These are phyloP conservation scores for Thymus mandschuricus DNA, from an alignment of 257 asterid species.

Conservation along the genomic window DNA sequence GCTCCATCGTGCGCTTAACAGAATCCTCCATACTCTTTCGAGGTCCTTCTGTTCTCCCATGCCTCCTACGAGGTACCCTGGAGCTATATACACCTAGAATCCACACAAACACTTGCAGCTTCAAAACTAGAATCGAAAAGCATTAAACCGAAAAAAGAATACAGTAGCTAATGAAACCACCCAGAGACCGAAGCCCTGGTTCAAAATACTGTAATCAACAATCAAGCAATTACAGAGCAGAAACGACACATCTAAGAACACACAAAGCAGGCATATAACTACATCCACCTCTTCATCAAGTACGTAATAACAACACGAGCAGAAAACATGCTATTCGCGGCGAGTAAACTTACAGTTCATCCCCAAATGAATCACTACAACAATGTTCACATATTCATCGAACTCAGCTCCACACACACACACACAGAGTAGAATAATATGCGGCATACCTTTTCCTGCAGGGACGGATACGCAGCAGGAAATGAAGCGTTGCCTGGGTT, in stretches of 20 bases:
- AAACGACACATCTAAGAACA: constrained; percentile 9
- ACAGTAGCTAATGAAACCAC: neutral
- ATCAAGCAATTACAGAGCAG: constrained; percentile 13
- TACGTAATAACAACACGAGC: neutral
- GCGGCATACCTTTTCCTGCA: constrained; percentile 54
- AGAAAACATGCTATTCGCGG: neutral
- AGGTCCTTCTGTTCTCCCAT: constrained; percentile 74
- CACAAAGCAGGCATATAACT: neutral
- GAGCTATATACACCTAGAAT: constrained; percentile 56
- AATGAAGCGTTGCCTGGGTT: constrained; percentile 45
- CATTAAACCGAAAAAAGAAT: neutral
- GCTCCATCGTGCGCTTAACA: constrained; percentile 94
- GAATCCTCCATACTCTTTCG: constrained; percentile 96
- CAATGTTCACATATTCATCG: constrained; percentile 11
- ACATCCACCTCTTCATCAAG: constrained; percentile 13
- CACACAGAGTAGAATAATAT: neutral
- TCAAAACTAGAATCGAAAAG: too few relatives aligned
- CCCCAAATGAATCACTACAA: constrained; percentile 1
- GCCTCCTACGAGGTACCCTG: constrained; percentile 57
- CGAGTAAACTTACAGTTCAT: neutral
- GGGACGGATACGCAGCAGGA: constrained; percentile 56
- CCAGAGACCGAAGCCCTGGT: neutral
- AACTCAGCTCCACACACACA: neutral
- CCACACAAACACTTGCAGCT: constrained; percentile 7
- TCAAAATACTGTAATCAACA: neutral